A percentile compares a stretch with the other conserved stretches of the same genome.
Conservation (phyloP, 257 asterid species). For the Solanum virginianum region DNA sequence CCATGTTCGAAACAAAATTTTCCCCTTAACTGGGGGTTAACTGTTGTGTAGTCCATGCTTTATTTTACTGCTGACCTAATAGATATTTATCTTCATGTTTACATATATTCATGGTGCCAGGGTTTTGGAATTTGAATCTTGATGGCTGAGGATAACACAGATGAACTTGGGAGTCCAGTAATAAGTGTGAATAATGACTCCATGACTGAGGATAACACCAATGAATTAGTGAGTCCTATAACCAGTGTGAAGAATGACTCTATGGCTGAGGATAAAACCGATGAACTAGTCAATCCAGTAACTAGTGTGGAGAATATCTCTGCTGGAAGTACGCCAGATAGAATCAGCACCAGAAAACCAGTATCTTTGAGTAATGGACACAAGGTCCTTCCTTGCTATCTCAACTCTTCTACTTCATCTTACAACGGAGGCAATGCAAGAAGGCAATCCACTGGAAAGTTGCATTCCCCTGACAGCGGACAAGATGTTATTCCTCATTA, state of each 20-base stretch:
- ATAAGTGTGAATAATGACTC: neutral
- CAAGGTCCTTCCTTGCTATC: slow-evolving; percentile 2
- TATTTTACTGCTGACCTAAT: neutral
- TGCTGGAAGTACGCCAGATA: neutral
- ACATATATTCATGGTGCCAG: neutral
- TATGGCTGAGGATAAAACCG: slow-evolving; percentile 30
- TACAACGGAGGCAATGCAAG: slow-evolving; percentile 12
- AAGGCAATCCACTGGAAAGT: slow-evolving; percentile 31
- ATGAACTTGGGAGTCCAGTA: neutral
- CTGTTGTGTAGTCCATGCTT: neutral
- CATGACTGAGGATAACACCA: neutral
- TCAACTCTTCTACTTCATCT: slow-evolving; percentile 21
- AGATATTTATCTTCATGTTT: neutral
- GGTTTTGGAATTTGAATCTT: neutral
- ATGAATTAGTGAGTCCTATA: neutral
- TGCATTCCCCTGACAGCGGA: slow-evolving; percentile 9
- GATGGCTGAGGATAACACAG: neutral
- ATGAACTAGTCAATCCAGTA: slow-evolving; percentile 11
- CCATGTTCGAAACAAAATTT: neutral
- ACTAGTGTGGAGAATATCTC: slow-evolving; percentile 5
- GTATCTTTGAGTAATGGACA: slow-evolving; percentile 7
- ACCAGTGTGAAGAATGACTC: neutral
- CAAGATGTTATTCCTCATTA: slow-evolving; percentile 38
- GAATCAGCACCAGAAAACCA: slow-evolving; percentile 1
- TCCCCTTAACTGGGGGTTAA: neutral